Percentiles rank a stretch among this genome's conserved stretches.
phyloP scores from a whole-genome alignment of 1,284 basidiomycete genomes.

The Rhodotorula sp. region DNA sequence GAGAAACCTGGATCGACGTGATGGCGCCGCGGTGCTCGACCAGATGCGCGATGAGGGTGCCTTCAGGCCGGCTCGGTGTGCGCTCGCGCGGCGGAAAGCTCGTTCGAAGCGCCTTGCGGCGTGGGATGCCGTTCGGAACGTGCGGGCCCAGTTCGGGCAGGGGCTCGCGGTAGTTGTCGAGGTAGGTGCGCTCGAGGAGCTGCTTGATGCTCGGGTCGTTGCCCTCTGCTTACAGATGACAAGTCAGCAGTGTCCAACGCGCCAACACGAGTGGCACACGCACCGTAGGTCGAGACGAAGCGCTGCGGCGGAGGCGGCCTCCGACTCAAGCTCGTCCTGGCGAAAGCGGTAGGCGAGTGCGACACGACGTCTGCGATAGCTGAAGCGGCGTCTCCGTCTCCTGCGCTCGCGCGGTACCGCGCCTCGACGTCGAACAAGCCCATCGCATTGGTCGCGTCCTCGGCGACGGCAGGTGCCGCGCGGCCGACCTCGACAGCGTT shows the following conservation, averaged over 20 bases:
- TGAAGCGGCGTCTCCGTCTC: slow-evolving; percentile 4
- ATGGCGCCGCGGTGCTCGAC: slow-evolving; percentile 77
- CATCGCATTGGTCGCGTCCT: slow-evolving; percentile 42
- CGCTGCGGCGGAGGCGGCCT: slow-evolving; percentile 17
- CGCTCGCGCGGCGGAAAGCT: slow-evolving; percentile 47
- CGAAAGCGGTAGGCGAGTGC: background rate
- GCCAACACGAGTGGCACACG: slow-evolving; percentile 37
- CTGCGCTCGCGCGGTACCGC: slow-evolving; percentile 24
- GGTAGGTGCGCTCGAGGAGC: slow-evolving; percentile 77
- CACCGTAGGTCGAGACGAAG: slow-evolving; percentile 63
- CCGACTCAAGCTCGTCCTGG: background rate
- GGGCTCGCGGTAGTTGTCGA: slow-evolving; percentile 77
- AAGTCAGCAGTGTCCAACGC: background rate
- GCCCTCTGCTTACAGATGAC: slow-evolving; percentile 59
- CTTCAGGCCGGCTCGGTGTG: slow-evolving; percentile 56
- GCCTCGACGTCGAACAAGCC: slow-evolving; percentile 43
- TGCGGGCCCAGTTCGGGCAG: slow-evolving; percentile 85
- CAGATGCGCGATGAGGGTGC: slow-evolving; percentile 80
- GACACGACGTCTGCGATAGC: slow-evolving; percentile 4
- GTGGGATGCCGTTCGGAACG: slow-evolving; percentile 54
- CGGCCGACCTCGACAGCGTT: slow-evolving; percentile 42
- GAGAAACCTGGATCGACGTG: slow-evolving; percentile 79
- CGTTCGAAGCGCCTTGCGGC: slow-evolving; percentile 53
- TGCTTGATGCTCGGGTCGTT: slow-evolving; percentile 83
- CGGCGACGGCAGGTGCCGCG: slow-evolving; percentile 40